Evolutionary conservation across 257 asterid genomes (phyloP).

Genomic region (Salvia splendens): DNA sequence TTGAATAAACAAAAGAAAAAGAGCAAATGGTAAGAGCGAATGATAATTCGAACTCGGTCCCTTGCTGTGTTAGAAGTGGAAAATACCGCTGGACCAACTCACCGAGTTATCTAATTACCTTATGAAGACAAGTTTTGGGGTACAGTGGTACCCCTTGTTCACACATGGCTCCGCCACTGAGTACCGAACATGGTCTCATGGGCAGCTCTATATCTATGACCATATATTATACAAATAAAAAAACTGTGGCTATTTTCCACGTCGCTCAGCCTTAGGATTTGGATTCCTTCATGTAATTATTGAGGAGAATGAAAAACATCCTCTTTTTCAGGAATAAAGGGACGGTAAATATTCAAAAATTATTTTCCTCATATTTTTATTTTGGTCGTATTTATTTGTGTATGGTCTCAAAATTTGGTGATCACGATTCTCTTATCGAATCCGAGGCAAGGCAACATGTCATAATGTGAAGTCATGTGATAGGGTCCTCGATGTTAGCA

Average conservation of each 20-base stretch:
- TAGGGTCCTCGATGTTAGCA: neutral
- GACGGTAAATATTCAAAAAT: slow-evolving; percentile 32
- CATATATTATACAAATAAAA: neutral
- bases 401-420: slow-evolving; percentile 32
- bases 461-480: neutral
- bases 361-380: neutral
- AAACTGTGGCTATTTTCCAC: slow-evolving; percentile 44
- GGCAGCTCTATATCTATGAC: too few relatives aligned
- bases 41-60: too few relatives aligned
- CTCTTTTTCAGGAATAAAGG: neutral
- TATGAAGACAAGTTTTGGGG: too few relatives aligned
- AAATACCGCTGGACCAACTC: too few relatives aligned
- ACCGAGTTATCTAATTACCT: too few relatives aligned
- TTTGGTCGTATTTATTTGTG: slow-evolving; percentile 40
- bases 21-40: too few relatives aligned
- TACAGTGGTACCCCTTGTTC: too few relatives aligned
- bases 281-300: slow-evolving; percentile 55
- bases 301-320: slow-evolving; percentile 25
- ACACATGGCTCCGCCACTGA: too few relatives aligned
- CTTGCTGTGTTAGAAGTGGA: too few relatives aligned
- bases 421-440: slow-evolving; percentile 47
- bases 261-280: slow-evolving; percentile 31
- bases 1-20: too few relatives aligned
- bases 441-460: slow-evolving; percentile 32
- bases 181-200: too few relatives aligned